Conservation (phyloP, 805 yeast species). For the Candida pini region DNA sequence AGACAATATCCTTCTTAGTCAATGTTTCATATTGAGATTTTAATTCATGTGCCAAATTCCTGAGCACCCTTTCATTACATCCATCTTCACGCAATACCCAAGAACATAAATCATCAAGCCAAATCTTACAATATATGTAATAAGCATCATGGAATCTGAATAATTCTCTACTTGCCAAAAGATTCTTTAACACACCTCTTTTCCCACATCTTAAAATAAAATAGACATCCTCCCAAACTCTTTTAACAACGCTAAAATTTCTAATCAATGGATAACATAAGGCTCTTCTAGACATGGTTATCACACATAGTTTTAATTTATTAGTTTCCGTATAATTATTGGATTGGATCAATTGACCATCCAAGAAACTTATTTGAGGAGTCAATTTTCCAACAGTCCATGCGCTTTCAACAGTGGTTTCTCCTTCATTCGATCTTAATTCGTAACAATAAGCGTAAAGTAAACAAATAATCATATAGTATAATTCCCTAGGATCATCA, state of each 20-base stretch:
- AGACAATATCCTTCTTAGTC: slow-evolving; percentile 43
- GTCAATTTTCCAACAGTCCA: slow-evolving; percentile 89
- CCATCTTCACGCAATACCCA: slow-evolving; percentile 60
- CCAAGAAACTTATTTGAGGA: slow-evolving; percentile 75
- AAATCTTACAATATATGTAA: slow-evolving; percentile 73
- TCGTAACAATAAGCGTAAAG: slow-evolving; percentile 76
- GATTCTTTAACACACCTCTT: slow-evolving; percentile 50
- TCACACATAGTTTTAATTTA: slow-evolving; percentile 46
- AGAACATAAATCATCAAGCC: slow-evolving; percentile 69
- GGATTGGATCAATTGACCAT: slow-evolving; percentile 43
- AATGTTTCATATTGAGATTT: slow-evolving; percentile 36
- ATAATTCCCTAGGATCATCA: slow-evolving; percentile 48
- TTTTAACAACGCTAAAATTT: slow-evolving; percentile 50
- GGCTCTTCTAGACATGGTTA: slow-evolving; percentile 67
- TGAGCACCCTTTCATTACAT: slow-evolving; percentile 52
- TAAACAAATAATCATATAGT: slow-evolving; percentile 58
- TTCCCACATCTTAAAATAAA: slow-evolving; percentile 63
- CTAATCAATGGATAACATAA: slow-evolving; percentile 77
- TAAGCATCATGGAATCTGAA: slow-evolving; percentile 81
- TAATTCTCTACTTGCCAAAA: slow-evolving; percentile 60
- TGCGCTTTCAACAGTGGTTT: slow-evolving; percentile 76
- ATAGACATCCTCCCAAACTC: slow-evolving; percentile 74
- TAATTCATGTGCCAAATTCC: slow-evolving; percentile 64
- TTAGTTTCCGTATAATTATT: slow-evolving; percentile 27
- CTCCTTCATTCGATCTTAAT: slow-evolving; percentile 63